phyloP scores from a whole-genome alignment of 208 protist species.

The Crithidia expoeki region DNA sequence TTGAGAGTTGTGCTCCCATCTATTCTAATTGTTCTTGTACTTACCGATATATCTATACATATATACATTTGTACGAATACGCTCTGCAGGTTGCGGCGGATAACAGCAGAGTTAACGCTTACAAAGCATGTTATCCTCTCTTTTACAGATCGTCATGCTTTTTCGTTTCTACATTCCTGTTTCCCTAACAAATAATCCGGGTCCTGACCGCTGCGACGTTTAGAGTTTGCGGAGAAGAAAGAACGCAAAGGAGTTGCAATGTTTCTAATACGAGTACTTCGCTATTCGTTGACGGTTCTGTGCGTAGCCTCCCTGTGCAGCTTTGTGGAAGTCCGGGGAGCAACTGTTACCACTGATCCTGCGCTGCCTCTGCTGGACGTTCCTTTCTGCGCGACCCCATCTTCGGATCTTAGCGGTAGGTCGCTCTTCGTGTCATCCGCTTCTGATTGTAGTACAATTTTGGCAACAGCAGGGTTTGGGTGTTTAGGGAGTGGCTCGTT shows the following conservation, averaged over 20 bases:
- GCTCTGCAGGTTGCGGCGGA: no score
- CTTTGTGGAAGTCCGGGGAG: background rate
- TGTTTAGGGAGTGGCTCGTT: background rate
- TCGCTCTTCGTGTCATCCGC: constrained; percentile 3
- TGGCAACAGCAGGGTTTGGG: background rate
- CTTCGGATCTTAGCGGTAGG: background rate
- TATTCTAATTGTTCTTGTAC: no score
- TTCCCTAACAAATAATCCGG: no score
- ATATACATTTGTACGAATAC: no score
- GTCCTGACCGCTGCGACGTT: background rate
- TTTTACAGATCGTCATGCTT: no score
- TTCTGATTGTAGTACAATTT: background rate
- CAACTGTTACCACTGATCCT: constrained; percentile 7
- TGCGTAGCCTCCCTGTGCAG: background rate
- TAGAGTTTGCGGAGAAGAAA: background rate
- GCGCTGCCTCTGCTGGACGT: constrained; percentile 21
- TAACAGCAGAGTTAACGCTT: no score
- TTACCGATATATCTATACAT: no score
- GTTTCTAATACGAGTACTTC: background rate
- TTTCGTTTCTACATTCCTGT: no score
- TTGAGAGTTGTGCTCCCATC: no score
- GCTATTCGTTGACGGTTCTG: background rate
- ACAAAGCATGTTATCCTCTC: no score
- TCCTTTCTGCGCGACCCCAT: constrained; percentile 8
- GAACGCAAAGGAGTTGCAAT: no score